phyloP scores from a whole-genome alignment of 306 rosid genomes.

The Cicer arietinum region DNA sequence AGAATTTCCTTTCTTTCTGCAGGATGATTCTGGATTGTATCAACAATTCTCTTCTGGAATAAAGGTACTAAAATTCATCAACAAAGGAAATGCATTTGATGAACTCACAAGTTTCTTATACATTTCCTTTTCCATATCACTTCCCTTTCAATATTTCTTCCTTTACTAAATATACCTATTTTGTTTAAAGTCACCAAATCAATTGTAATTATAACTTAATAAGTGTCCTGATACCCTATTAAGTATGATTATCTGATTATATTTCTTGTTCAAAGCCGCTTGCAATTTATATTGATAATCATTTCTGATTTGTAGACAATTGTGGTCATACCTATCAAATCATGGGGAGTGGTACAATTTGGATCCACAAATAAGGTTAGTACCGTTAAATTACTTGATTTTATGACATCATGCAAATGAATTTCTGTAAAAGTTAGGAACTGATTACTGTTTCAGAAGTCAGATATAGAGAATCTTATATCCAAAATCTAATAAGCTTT shows the following conservation, averaged over 20 bases:
- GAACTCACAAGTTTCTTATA: constrained; percentile 8
- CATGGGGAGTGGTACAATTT: constrained; percentile 69
- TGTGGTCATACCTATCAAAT: constrained; percentile 62
- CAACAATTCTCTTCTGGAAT: constrained; percentile 72
- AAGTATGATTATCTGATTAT: constrained; percentile 12
- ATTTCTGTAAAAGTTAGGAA: background rate
- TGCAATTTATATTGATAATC: constrained; percentile 44
- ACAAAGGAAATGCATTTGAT: constrained; percentile 23
- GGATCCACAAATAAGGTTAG: constrained; percentile 83
- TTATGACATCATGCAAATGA: constrained; percentile 19
- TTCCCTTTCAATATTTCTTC: background rate
- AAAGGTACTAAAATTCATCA: constrained; percentile 60
- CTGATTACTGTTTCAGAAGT: no score
- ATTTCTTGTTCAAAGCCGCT: constrained; percentile 26
- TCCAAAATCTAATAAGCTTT: no score
- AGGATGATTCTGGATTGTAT: constrained; percentile 59
- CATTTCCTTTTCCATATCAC: background rate
- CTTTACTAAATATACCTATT: background rate
- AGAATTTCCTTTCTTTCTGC: constrained; percentile 31
- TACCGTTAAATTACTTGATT: background rate
- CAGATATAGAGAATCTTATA: no score
- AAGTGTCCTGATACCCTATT: background rate
- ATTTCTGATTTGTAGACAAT: constrained; percentile 66
- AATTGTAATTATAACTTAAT: constrained; percentile 1
- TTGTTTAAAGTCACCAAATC: constrained; percentile 18